Conservation (phyloP, 352 stramenopile species). For the Stramenopiles sp. region DNA sequence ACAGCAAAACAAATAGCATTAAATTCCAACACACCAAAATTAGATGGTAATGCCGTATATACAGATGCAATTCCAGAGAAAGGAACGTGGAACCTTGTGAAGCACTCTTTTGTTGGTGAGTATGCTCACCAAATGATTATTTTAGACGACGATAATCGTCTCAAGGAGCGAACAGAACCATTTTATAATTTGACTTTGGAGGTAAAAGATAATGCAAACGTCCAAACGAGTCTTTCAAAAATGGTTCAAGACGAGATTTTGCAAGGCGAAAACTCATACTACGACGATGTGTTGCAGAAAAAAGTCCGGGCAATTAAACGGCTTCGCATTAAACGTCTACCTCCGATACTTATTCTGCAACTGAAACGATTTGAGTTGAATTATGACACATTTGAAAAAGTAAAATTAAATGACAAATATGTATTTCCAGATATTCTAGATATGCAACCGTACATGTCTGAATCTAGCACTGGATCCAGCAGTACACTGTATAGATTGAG, state of each 20-base stretch:
- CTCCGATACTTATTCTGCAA: slow-evolving; percentile 62
- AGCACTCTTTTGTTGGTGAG: too few relatives aligned
- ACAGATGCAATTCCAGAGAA: too few relatives aligned
- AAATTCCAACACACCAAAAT: too few relatives aligned
- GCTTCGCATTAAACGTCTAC: slow-evolving; percentile 59
- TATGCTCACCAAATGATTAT: too few relatives aligned
- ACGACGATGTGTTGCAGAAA: slow-evolving; percentile 47
- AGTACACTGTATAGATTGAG: too few relatives aligned
- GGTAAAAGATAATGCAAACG: not conserved
- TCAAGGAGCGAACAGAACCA: not conserved
- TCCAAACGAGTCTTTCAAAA: slow-evolving; percentile 15
- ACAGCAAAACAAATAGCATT: too few relatives aligned
- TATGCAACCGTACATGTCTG: too few relatives aligned
- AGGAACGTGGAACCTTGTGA: too few relatives aligned
- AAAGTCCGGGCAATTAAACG: slow-evolving; percentile 68
- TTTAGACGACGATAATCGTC: too few relatives aligned
- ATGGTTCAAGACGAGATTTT: slow-evolving; percentile 58
- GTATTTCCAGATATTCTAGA: slow-evolving; percentile 57
- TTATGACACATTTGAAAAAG: slow-evolving; percentile 55
- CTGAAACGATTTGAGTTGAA: slow-evolving; percentile 73
- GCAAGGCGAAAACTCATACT: slow-evolving; percentile 66
- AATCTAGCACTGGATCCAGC: too few relatives aligned
- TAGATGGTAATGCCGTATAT: too few relatives aligned
- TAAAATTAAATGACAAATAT: slow-evolving; percentile 59
- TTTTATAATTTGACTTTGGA: not conserved